Percentiles rank a stretch among this genome's conserved stretches.
Conservation (phyloP, 345 rosid genomes). For the Hypericum androsaemum region DNA sequence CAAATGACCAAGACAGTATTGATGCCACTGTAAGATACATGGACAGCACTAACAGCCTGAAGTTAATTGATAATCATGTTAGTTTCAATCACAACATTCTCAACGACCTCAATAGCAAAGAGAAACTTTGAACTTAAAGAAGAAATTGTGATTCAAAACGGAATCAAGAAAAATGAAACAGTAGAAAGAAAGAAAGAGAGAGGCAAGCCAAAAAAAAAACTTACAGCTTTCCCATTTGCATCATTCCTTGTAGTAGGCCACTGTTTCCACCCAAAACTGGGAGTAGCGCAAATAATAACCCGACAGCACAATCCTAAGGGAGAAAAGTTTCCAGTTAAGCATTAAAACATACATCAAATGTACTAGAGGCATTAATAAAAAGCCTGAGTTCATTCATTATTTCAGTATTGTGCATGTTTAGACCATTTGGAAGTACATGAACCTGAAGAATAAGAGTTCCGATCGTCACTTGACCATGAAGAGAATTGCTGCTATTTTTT, state of each 20-base stretch:
- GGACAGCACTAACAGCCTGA: conserved; percentile 74
- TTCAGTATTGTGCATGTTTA: too few species aligned
- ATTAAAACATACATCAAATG: too few species aligned
- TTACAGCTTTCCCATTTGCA: conserved; percentile 92
- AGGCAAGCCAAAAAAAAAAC: conserved; percentile 17
- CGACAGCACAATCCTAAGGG: conserved; percentile 86
- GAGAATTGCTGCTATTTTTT: conserved; percentile 56
- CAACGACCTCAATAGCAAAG: not conserved
- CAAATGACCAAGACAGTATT: conserved; percentile 84
- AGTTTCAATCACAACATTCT: too few species aligned
- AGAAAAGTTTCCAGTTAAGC: conserved; percentile 9
- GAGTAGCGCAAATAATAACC: conserved; percentile 85
- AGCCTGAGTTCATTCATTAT: too few species aligned
- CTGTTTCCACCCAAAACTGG: conserved; percentile 96
- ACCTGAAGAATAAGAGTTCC: conserved; percentile 99
- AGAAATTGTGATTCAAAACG: not conserved
- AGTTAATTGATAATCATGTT: conserved; percentile 6
- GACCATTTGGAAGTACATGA: not conserved
- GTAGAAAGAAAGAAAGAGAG: conserved; percentile 2
- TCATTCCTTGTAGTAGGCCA: conserved; percentile 71
- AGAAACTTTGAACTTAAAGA: not conserved
- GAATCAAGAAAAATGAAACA: not conserved
- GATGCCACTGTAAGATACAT: conserved; percentile 67
- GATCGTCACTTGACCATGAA: conserved; percentile 97
- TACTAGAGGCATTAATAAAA: too few species aligned